Evolutionary conservation across 2,329 filamentous ascomycete species (phyloP), one percentile per base, ranked within the genome.

Genomic region (Xylaria polymorpha): DNA sequence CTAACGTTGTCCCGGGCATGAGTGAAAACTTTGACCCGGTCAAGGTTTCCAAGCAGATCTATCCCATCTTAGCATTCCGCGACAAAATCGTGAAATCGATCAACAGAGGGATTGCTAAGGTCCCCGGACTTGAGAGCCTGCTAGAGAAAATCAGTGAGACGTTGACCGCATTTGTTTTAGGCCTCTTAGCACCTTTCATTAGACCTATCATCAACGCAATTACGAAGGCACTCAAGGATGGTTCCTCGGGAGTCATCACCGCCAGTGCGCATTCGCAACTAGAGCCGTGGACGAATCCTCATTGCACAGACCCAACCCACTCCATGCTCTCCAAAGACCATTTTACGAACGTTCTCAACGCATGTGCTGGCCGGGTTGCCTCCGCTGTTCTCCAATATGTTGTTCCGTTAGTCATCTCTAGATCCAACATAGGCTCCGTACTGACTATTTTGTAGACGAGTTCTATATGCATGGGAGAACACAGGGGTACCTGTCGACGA

Each of bases 101-200:
- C 80, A 94, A 90, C 77, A 88, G 89, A 46, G 91, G 94, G 61
- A 94, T 98, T 73, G 90, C 94, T 75, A 98, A 97, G 83, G 92
- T 99, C 46, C 96, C 96, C 0, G 95, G 95, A 0, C 85, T 99
- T 4, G 94, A 97, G 81, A 86, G 91, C 70, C 84, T 98, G n/a
- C 89, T 98, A 25, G 95, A 98, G 72, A 95, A 94, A 75, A 97
- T 99, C 75, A 93, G 92, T 65, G 96, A 99, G 82, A 95, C 92
- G 1, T 85, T 99, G 48, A 97, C 95, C 0, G 86, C 97, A 7
- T 98, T 98, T 78, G 89, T 99, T 60, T 87, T 99, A 70, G 94
- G 94, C 6, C 87, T 99, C 1, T 86, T 99, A 20, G 93, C 96
- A 0, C 96, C 96, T 0, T 98, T 97, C 80, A 88, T 99, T 70